Base-by-base conservation (phyloP, 176 grass and related monocot genomes). In the Zoysia japonica region DNA sequence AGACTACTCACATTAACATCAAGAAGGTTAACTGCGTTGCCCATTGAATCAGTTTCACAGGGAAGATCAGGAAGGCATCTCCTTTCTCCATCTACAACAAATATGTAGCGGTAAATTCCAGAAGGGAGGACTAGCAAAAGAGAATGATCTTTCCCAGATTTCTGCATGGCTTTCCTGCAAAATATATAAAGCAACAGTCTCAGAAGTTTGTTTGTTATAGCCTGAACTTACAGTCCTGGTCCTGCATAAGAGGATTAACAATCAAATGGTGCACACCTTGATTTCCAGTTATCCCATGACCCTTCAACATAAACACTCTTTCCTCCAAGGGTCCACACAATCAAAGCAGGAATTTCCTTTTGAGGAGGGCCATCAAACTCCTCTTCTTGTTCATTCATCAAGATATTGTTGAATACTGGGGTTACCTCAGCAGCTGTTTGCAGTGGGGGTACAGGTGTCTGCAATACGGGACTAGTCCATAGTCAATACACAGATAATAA, bases 201-300 rank as follows among this genome's bases (percentile, higher is more conserved):
- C 67, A 79, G 38, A 76, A 83, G 43, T 47, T 80, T 72, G 17
- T 70, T 39, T 20, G 2, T 46, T 52, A 3, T 53, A 15, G 80
- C 75, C 41, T 19, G 5, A 28, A 74, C 37, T 52, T 85, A 60
- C 73, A 52, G 5, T 39, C 70, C 55, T 28, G 63, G 5, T 39
- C 70, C 55, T 28, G 63, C 63, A 64, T 65, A 71, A 79, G 39
- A n/a, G 13, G 10, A 11, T 81, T 56, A 56, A 9, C 28, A 80
- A 17, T 61, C 56, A 79, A 59, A 70, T 65, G 41, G 5, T 78
- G 41, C 87, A 96, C 92, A 96, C 92, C 92, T 93, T 83, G 96
- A 85, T 87, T 79, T 96, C 96, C 96, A 99, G 61, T 96, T 90
- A 85, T 99, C 96, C 96, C 96, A 99, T 71, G 96, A 99, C 79